Base-by-base conservation (phyloP, 2,329 filamentous ascomycete genomes). In the Penicillium sp. region DNA sequence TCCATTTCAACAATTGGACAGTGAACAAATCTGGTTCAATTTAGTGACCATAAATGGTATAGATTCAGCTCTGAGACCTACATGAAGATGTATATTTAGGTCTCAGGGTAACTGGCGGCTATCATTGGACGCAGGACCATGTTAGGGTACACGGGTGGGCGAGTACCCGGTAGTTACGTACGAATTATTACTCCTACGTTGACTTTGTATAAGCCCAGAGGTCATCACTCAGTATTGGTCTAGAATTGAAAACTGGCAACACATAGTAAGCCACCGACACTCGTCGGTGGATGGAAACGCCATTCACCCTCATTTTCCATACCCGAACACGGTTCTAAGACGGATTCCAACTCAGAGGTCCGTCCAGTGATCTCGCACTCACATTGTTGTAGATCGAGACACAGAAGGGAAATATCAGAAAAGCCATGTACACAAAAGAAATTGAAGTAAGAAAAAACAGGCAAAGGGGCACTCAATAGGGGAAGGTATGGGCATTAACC, bases 301-400 rank as follows among this genome's bases (percentile, higher is more conserved):
- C 71, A 67, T 70, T 69, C 67, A 62, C 70, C 71, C 68, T 70
- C 62, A 63, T 73, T 74, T 73, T 71, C 70, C 70, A 69, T 66
- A 70, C 68, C 71, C 70, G 66, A 72, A 70, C 69, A 71, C 64
- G 69, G 64, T 71, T 74, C 71, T 74, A 72, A 68, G 67, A 69
- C 60, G 55, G 47, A 49, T 62, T 69, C 65, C 67, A 70, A 69
- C 64, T 69, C 58, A 65, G 63, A 68, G 59, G 56, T 67, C 65
- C 67, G 61, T 66, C 65, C 59, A 59, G 56, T 61, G 58, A 58
- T 62, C 58, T 59, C 52, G 56, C 54, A 53, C 52, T 58, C 47
- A 57, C 58, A 56, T 39, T 57, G 57, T 59, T 56, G 39, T 57
- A 57, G 63, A 60, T 59, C 61, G 55, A 59, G 36, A 51, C 60